phyloP scores from a whole-genome alignment of 2,329 filamentous ascomycete genomes.

The Pseudopithomyces maydicus region DNA sequence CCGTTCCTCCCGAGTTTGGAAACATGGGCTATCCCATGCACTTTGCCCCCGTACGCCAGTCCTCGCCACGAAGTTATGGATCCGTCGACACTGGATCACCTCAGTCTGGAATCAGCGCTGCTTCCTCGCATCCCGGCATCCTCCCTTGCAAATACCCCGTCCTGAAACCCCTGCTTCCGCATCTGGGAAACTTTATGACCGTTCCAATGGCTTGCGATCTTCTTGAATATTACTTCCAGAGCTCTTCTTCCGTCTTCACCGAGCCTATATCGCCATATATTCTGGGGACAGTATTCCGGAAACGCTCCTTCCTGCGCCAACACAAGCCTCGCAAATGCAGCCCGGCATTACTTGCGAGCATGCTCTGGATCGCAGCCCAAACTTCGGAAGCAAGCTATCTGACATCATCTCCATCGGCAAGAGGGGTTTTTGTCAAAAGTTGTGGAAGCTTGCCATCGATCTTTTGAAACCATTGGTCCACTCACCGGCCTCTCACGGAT shows the following conservation, averaged over 20 bases:
- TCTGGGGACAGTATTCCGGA: constrained; percentile 85
- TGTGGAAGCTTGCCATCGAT: constrained; percentile 83
- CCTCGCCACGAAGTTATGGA: constrained; percentile 42
- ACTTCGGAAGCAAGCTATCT: constrained; percentile 87
- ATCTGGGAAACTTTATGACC: constrained; percentile 79
- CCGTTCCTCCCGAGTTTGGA: constrained; percentile 36
- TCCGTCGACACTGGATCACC: constrained; percentile 44
- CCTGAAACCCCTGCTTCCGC: constrained; percentile 79
- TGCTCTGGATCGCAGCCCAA: constrained; percentile 94
- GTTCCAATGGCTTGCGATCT: constrained; percentile 83
- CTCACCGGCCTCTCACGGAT: constrained; percentile 62
- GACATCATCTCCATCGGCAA: constrained; percentile 78
- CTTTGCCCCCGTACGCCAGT: constrained; percentile 35
- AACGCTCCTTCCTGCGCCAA: constrained; percentile 82
- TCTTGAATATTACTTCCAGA: constrained; percentile 88
- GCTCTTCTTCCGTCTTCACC: constrained; percentile 83
- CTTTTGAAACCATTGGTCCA: constrained; percentile 89
- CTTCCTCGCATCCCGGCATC: constrained; percentile 39
- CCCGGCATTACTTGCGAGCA: constrained; percentile 84
- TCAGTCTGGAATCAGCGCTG: constrained; percentile 40
- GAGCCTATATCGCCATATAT: constrained; percentile 91
- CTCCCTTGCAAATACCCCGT: constrained; percentile 72
- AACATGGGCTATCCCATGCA: constrained; percentile 41
- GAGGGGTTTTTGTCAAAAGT: constrained; percentile 85
- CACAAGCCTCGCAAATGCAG: constrained; percentile 81